These are phyloP conservation scores for Toxicodendron radicans DNA, from an alignment of 345 rosid species.

Conservation along the genomic window DNA sequence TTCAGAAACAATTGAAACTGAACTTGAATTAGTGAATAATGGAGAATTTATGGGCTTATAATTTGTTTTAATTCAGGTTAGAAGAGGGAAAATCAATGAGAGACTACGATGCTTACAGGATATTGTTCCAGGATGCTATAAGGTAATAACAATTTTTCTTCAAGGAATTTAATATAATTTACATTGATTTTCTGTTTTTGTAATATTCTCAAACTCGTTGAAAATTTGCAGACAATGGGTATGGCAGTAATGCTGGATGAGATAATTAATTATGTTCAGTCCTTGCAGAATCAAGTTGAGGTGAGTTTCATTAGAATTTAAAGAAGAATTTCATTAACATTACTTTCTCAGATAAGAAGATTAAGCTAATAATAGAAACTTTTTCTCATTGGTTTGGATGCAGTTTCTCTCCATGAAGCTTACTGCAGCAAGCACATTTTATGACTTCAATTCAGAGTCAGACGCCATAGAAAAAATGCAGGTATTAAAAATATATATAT, in stretches of 20 bases:
- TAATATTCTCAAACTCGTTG: neutral
- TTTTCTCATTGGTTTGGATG: conserved; percentile 5
- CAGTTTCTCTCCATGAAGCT: conserved; percentile 95
- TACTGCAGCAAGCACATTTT: conserved; percentile 68
- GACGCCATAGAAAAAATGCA: conserved; percentile 63
- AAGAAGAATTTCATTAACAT: neutral
- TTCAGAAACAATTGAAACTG: neutral
- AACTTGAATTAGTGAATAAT: too few relatives aligned
- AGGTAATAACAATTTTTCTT: conserved; percentile 36
- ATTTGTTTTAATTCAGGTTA: conserved; percentile 40
- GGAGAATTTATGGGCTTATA: too few relatives aligned
- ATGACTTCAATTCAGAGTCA: conserved; percentile 69
- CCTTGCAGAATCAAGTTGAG: conserved; percentile 84
- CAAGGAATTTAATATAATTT: neutral
- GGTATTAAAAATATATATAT: conserved; percentile 15
- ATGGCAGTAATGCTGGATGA: conserved; percentile 86
- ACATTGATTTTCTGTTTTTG: neutral
- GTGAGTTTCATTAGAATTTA: conserved; percentile 30
- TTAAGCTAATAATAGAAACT: neutral
- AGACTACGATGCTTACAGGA: conserved; percentile 68
- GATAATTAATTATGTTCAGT: conserved; percentile 78
- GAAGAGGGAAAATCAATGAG: conserved; percentile 83
- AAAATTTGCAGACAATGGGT: conserved; percentile 69
- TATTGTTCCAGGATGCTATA: conserved; percentile 86
- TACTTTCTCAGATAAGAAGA: neutral